phyloP scores from a whole-genome alignment of 2,329 filamentous ascomycete species.

The Thielaviopsis euricoi region DNA sequence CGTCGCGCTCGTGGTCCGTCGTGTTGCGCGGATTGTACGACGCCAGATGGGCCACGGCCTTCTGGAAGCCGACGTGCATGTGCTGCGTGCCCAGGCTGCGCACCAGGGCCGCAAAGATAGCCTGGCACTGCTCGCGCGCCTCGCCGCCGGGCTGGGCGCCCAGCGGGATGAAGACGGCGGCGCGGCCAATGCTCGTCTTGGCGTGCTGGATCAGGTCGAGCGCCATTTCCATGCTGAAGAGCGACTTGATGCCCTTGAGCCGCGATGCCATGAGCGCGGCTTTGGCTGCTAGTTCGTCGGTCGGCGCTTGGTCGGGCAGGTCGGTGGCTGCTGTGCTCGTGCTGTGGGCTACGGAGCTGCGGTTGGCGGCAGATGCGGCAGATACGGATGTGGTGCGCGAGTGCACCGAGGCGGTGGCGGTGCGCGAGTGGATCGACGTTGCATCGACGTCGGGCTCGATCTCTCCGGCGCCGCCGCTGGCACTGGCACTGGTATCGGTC shows the following conservation, averaged over 20 bases:
- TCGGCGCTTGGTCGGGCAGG: conserved; percentile 51
- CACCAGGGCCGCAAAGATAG: conserved; percentile 72
- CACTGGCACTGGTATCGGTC: conserved; percentile 24
- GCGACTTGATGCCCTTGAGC: conserved; percentile 80
- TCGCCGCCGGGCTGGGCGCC: conserved; percentile 68
- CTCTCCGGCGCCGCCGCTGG: not conserved
- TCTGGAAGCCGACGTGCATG: conserved; percentile 84
- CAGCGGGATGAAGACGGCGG: conserved; percentile 64
- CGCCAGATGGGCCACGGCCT: conserved; percentile 78
- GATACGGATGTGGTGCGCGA: not conserved
- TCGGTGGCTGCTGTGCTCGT: not conserved
- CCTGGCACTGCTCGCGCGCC: conserved; percentile 73
- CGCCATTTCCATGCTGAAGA: conserved; percentile 94
- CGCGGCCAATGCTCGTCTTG: conserved; percentile 73
- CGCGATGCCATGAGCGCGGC: conserved; percentile 94
- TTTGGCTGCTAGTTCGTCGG: conserved; percentile 85
- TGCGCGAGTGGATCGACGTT: not conserved
- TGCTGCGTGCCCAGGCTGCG: conserved; percentile 74
- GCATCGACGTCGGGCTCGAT: too few species aligned
- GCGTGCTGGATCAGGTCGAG: conserved; percentile 77
- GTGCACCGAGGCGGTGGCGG: not conserved
- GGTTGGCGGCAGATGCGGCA: too few species aligned
- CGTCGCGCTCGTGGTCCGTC: conserved; percentile 46
- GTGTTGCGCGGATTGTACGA: conserved; percentile 81
- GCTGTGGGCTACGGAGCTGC: conserved; percentile 20